Evolutionary conservation across 352 stramenopile species (phyloP), one percentile per base, ranked within the genome.

Genomic region (Globisporangium iwayamae): DNA sequence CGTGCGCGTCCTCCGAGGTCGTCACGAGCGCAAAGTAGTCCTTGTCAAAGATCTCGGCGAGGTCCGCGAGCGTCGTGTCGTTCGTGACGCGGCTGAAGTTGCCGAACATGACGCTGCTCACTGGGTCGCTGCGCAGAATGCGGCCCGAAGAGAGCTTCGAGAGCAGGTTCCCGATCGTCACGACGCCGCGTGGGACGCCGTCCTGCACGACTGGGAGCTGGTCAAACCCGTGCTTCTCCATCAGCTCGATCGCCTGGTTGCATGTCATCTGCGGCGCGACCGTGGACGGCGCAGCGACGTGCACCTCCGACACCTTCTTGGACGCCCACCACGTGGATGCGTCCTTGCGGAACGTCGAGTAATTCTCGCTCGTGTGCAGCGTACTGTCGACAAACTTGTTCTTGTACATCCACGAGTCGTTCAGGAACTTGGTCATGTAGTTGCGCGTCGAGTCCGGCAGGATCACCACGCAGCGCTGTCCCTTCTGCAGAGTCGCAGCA

Each of bases 381-480:
- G 72, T 73, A 72, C 79, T 89, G 59, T 89, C 85, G 41, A 95
- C 85, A 70, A 91, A 95, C 43, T 78, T 79, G 70, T 93, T 72
- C 62, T 92, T 79, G 72, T 90, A 92, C 87, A 95, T 95, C 96
- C 96, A 99, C 74, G 98, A 89, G 76, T 99, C 94, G 56, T 81
- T 96, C 30, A 99, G 69, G 64, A 97, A 98, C 83, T 99, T 99
- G 73, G 91, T 98, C 95, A 99, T 99, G 91, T 99, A 99, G 81
- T 99, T 99, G 48, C 96, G 83, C 34, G 97, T 96, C 56, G 87
- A 98, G 78, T 99, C 96, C 0, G 96, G 94, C 16, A 99, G 76
- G 53, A 99, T 87, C 5, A 99, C 93, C 7, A 99, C 96, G 69
- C 90, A 98, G 38, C 89, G 84, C 70, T 99, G 89, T 32, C 91